phyloP scores from a whole-genome alignment of 257 asterid species.

The Ballota nigra region DNA sequence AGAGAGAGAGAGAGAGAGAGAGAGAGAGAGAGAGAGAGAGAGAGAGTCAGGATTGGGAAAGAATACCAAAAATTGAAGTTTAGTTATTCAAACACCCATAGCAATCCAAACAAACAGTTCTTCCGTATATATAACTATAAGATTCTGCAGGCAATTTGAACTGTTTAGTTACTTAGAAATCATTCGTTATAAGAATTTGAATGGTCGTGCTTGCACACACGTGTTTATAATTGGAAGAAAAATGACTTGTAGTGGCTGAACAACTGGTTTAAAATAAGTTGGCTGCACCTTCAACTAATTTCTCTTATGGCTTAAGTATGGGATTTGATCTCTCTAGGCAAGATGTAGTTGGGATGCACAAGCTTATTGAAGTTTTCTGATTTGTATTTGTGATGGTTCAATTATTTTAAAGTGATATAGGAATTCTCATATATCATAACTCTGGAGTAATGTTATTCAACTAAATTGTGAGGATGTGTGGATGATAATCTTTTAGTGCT shows the following conservation, averaged over 20 bases:
- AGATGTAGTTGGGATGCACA: not conserved
- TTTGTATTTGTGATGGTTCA: not conserved
- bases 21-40: too few species aligned
- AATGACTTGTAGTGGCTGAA: not conserved
- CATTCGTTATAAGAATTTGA: not conserved
- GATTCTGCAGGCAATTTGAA: not conserved
- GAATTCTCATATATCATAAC: not conserved
- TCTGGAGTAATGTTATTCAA: not conserved
- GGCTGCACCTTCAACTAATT: not conserved
- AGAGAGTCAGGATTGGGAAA: too few species aligned
- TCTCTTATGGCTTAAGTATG: not conserved
- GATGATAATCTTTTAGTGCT: not conserved
- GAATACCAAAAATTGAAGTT: too few species aligned
- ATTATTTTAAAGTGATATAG: not conserved
- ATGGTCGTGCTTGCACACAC: not conserved
- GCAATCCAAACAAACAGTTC: too few species aligned
- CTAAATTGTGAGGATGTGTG: not conserved
- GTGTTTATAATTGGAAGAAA: not conserved
- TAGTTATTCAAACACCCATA: too few species aligned
- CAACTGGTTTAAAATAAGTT: not conserved
- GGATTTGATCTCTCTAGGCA: not conserved
- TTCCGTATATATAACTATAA: too few species aligned
- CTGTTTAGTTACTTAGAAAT: not conserved
- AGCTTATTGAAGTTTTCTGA: not conserved
- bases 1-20: too few species aligned